These are phyloP conservation scores for Hypericum androsaemum DNA, from an alignment of 345 rosid species.

Conservation along the genomic window DNA sequence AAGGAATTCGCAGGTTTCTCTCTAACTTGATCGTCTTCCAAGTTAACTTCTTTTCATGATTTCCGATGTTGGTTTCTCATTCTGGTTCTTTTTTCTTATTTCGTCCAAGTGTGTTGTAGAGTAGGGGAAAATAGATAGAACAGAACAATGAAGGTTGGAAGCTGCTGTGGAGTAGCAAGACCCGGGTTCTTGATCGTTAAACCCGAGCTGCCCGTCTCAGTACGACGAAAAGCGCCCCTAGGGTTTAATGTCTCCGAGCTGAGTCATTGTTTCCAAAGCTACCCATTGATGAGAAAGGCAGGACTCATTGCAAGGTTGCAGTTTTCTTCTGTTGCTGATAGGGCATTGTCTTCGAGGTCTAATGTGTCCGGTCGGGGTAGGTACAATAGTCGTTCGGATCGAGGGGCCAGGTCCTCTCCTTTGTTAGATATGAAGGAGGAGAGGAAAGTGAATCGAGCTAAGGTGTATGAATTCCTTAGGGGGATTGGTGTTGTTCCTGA, in stretches of 20 bases:
- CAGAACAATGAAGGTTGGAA: constrained; percentile 47
- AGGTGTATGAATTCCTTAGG: constrained; percentile 61
- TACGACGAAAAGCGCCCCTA: constrained; percentile 19
- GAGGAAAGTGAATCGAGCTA: constrained; percentile 58
- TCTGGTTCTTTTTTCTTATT: too few species aligned
- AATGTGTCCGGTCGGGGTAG: constrained; percentile 27
- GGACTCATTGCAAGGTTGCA: constrained; percentile 24
- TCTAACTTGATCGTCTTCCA: too few species aligned
- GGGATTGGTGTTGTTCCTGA: constrained; percentile 61
- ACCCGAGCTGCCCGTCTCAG: constrained; percentile 42
- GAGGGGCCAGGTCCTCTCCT: constrained; percentile 40
- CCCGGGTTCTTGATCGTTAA: constrained; percentile 50
- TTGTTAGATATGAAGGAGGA: constrained; percentile 55
- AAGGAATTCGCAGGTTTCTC: too few species aligned
- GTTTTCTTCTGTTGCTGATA: constrained; percentile 34
- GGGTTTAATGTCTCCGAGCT: constrained; percentile 8
- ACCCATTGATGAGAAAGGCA: constrained; percentile 18
- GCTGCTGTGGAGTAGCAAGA: constrained; percentile 38
- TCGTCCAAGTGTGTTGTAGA: too few species aligned
- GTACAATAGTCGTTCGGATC: constrained; percentile 17
- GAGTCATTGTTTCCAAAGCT: constrained; percentile 21
- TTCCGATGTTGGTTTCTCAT: too few species aligned
- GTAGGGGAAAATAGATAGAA: too few species aligned
- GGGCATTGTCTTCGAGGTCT: constrained; percentile 38
- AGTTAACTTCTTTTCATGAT: too few species aligned